Evolutionary conservation across 768 basidiomycete species (phyloP).

Genomic region (Pleurotus citrinopileatus): DNA sequence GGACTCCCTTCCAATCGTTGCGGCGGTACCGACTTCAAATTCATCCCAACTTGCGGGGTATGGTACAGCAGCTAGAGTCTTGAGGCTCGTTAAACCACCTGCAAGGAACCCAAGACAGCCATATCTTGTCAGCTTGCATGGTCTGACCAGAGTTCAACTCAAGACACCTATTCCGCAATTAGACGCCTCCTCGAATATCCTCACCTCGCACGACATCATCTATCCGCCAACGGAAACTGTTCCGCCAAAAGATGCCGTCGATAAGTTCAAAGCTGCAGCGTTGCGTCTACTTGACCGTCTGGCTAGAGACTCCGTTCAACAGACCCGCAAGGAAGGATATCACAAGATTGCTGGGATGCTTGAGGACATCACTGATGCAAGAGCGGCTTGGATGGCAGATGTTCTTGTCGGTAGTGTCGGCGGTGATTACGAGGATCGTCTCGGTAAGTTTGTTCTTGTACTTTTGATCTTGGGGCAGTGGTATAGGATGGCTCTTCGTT

Average conservation of each 20-base stretch:
- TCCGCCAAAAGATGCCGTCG: slow-evolving; percentile 53
- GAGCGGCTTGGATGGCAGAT: slow-evolving; percentile 75
- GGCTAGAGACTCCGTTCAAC: slow-evolving; percentile 43
- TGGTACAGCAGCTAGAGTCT: slow-evolving; percentile 70
- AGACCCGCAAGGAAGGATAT: slow-evolving; percentile 62
- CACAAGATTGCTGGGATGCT: slow-evolving; percentile 68
- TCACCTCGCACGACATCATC: slow-evolving; percentile 37
- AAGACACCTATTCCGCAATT: slow-evolving; percentile 31
- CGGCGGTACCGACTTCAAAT: slow-evolving; percentile 51
- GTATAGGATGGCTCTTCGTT: neutral
- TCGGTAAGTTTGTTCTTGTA: slow-evolving; percentile 45
- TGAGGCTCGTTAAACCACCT: slow-evolving; percentile 65
- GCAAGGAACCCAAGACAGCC: slow-evolving; percentile 52
- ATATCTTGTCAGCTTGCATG: slow-evolving; percentile 71
- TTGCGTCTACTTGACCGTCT: slow-evolving; percentile 66
- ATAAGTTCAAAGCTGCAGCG: slow-evolving; percentile 69
- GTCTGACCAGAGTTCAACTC: slow-evolving; percentile 64
- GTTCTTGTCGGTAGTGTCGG: slow-evolving; percentile 65
- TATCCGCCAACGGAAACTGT: slow-evolving; percentile 42
- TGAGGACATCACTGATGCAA: slow-evolving; percentile 63
- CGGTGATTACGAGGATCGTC: slow-evolving; percentile 67
- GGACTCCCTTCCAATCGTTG: slow-evolving; percentile 67
- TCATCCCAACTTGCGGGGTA: slow-evolving; percentile 41
- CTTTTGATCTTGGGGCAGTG: neutral
- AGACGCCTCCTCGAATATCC: slow-evolving; percentile 23